Base-by-base conservation (phyloP, 306 rosid genomes). In the Mimosa bimucronata region DNA sequence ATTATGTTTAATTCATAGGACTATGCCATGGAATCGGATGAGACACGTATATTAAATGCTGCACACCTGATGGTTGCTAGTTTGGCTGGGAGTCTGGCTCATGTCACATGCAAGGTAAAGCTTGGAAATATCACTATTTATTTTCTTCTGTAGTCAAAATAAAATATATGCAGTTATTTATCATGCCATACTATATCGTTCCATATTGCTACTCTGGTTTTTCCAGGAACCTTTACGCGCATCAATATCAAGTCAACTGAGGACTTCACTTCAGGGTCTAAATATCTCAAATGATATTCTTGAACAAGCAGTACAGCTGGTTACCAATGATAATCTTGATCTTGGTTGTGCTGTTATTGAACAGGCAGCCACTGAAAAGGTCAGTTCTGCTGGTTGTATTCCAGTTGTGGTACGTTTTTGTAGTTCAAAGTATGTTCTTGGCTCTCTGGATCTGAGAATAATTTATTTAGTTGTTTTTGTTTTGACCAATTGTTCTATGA, bases 31-130 rank as follows among this genome's bases (percentile, higher is more conserved):
- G 99, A 96, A 86, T 91, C 93, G 28, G 99, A 96, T 42, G 99
- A 96, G 88, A 90, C 97, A n/a, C 94, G 97, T 73, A 66, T 80
- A 58, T 19, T 86, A 68, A 89, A 87, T 90, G 99, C 97, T 30
- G 98, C 99, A n/a, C 98, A 91, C 85, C 86, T 96, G 90, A 96
- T 96, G 99, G 99, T 96, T 78, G 99, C 98, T 31, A 91, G 98
- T 86, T 84, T 96, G 83, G 97, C 98, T 30, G 99, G 98, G 84
- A 90, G 99, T 82, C 87, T 96, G 77, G 99, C 99, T 52, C 99
- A 96, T 76, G 98, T 96, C 52, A 96, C 98, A 10, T 96, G 99
- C 99, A 96, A 96, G 92, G 99, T 96, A 77, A 74, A 55, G 73
- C 71, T 69, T 53, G 60, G 25, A 53, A 53, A n/a, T 53, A 53